A percentile compares a stretch with the other conserved stretches of the same genome.
phyloP scores from a whole-genome alignment of 257 asterid species.

The Scutellaria minor region DNA sequence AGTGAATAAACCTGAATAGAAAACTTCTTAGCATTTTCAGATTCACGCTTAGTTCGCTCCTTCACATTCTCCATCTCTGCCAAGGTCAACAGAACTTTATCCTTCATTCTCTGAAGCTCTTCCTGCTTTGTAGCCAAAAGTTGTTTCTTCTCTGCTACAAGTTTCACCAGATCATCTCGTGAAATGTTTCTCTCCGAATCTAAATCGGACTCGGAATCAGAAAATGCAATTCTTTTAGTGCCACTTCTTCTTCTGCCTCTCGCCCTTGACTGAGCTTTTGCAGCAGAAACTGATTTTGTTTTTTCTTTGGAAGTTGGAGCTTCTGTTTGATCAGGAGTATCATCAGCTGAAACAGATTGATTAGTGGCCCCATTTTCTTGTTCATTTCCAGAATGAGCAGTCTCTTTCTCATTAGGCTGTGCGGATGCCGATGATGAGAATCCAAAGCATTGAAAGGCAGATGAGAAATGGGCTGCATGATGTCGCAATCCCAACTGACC shows the following conservation, averaged over 20 bases:
- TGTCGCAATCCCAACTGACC: conserved; percentile 44
- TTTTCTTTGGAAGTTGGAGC: conserved; percentile 46
- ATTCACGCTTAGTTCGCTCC: conserved; percentile 78
- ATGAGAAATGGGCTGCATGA: conserved; percentile 41
- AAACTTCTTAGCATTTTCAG: conserved; percentile 75
- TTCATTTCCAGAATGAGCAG: conserved; percentile 46
- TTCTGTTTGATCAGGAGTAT: conserved; percentile 39
- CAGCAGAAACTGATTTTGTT: conserved; percentile 52
- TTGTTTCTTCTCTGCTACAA: conserved; percentile 64
- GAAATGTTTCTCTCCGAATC: conserved; percentile 62
- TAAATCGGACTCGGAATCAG: conserved; percentile 59
- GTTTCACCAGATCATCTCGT: conserved; percentile 72
- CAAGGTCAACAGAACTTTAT: conserved; percentile 67
- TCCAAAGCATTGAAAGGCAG: conserved; percentile 50
- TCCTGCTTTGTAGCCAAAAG: conserved; percentile 53
- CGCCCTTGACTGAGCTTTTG: conserved; percentile 36
- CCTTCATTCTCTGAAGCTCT: conserved; percentile 66
- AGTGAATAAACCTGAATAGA: conserved; percentile 67
- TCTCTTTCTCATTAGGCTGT: conserved; percentile 52
- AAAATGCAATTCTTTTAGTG: conserved; percentile 53
- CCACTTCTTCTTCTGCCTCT: conserved; percentile 40
- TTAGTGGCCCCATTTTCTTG: conserved; percentile 35
- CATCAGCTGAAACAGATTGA: conserved; percentile 42
- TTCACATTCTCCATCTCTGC: conserved; percentile 84
- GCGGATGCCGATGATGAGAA: conserved; percentile 71